Conservation (phyloP, 148 eudicot species). For the Heliamphora exappendiculata region DNA sequence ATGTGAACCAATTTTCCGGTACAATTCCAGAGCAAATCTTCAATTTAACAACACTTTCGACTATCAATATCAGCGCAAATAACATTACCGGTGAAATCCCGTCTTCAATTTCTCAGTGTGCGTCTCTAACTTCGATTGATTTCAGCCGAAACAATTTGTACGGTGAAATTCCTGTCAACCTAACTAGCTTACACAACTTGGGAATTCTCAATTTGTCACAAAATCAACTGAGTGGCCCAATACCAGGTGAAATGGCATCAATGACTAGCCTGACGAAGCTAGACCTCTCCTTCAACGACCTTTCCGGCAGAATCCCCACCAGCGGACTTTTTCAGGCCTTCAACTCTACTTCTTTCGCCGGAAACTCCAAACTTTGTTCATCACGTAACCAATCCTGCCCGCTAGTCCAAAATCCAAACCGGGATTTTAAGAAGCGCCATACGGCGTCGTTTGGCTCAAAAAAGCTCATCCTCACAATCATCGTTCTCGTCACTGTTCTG, state of each 20-base stretch:
- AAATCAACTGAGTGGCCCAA: slow-evolving; percentile 39
- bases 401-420: slow-evolving; percentile 1
- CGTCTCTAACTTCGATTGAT: slow-evolving; percentile 31
- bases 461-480: slow-evolving; percentile 25
- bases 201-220: slow-evolving; percentile 31
- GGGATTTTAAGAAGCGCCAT: neutral
- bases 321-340: slow-evolving; percentile 38
- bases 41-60: slow-evolving; percentile 10
- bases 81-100: slow-evolving; percentile 43
- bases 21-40: slow-evolving; percentile 40
- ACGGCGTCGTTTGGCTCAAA: slow-evolving; percentile 18
- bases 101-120: slow-evolving; percentile 18
- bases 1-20: slow-evolving; percentile 35
- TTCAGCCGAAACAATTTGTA: slow-evolving; percentile 36
- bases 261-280: slow-evolving; percentile 26
- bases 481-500: slow-evolving; percentile 20
- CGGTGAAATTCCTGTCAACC: slow-evolving; percentile 34
- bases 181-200: slow-evolving; percentile 21
- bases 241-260: slow-evolving; percentile 28
- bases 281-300: slow-evolving; percentile 46
- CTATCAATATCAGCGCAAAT: slow-evolving; percentile 28
- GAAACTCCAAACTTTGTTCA: slow-evolving; percentile 47
- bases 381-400: slow-evolving; percentile 31
- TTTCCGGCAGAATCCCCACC: slow-evolving; percentile 37
- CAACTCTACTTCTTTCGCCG: slow-evolving; percentile 30